Evolutionary conservation across 768 basidiomycete species (phyloP).

Genomic region (Gelatoporia subvermispora): DNA sequence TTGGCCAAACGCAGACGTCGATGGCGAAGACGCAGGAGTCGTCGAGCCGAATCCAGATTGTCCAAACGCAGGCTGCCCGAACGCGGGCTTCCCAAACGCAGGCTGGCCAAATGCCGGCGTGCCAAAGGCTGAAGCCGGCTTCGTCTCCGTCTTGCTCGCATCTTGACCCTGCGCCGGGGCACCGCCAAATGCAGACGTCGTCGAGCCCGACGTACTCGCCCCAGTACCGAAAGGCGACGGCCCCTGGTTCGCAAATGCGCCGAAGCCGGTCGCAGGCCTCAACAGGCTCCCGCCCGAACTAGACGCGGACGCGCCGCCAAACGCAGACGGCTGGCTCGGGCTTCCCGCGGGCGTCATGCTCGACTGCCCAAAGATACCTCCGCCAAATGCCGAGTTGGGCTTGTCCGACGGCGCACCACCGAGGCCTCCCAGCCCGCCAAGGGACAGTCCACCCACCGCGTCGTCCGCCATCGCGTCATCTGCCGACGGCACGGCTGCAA

Average conservation of each 20-base stretch:
- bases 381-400: slow-evolving; percentile 8
- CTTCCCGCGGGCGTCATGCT: slow-evolving; percentile 6
- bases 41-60: slow-evolving; percentile 25
- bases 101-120: slow-evolving; percentile 16
- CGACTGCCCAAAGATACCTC: slow-evolving; percentile 22
- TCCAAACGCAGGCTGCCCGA: slow-evolving; percentile 29
- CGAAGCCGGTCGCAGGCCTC: slow-evolving; percentile 24
- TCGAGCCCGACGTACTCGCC: neutral
- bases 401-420: slow-evolving; percentile 3
- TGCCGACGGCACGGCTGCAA: slow-evolving; percentile 2
- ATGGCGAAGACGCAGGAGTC: slow-evolving; percentile 25
- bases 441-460: slow-evolving; percentile 21
- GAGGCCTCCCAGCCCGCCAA: slow-evolving; percentile 14
- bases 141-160: neutral
- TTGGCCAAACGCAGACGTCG: neutral
- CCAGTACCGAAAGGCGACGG: neutral
- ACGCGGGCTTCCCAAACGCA: slow-evolving; percentile 14
- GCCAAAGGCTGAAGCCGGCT: slow-evolving; percentile 3
- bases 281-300: slow-evolving; percentile 5
- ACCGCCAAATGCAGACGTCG: neutral
- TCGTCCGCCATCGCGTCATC: slow-evolving; percentile 19
- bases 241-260: slow-evolving; percentile 21
- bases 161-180: too few relatives aligned
- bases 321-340: slow-evolving; percentile 5
- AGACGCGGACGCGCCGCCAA: slow-evolving; percentile 12